A percentile compares a stretch with the other conserved stretches of the same genome.
Conservation (phyloP, 108 stramenopile species). For the Nannochloropsis salina region DNA sequence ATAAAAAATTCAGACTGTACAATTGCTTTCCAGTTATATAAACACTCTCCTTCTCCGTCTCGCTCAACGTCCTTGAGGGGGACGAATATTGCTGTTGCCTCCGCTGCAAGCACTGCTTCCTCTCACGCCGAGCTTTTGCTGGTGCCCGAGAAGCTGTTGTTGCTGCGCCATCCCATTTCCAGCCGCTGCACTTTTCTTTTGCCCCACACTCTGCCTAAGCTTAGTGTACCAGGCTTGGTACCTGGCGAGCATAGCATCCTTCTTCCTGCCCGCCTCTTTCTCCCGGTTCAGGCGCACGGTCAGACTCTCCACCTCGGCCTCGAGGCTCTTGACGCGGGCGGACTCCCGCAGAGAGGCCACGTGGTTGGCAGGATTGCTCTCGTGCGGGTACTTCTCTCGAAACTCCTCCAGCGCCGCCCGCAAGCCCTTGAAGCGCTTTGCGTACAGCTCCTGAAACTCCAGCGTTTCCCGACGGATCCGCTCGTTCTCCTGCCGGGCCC, state of each 20-base stretch:
- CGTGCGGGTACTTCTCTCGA: background rate
- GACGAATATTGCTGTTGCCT: constrained; percentile 6
- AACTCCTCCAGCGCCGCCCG: background rate
- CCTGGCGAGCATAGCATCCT: background rate
- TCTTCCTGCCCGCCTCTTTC: constrained; percentile 26
- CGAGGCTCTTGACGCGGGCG: constrained; percentile 34
- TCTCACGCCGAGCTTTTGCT: background rate
- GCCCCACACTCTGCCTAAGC: background rate
- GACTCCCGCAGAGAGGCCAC: constrained; percentile 13
- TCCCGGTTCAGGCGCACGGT: constrained; percentile 25
- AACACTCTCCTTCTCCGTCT: too few relatives aligned
- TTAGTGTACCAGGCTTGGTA: background rate
- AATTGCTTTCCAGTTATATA: too few relatives aligned
- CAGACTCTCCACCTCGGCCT: constrained; percentile 28
- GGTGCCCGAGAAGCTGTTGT: constrained; percentile 29
- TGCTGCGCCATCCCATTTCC: background rate
- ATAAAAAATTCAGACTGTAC: too few relatives aligned
- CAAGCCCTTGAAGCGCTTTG: constrained; percentile 23
- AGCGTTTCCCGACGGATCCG: constrained; percentile 27
- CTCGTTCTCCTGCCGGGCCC: constrained; percentile 37
- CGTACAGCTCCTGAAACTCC: constrained; percentile 36
- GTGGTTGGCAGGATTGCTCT: background rate
- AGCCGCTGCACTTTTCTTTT: background rate
- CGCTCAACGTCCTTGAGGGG: background rate
- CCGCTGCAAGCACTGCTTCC: background rate